Conservation (phyloP, 352 stramenopile species). For the Phytophthora hybrid region DNA sequence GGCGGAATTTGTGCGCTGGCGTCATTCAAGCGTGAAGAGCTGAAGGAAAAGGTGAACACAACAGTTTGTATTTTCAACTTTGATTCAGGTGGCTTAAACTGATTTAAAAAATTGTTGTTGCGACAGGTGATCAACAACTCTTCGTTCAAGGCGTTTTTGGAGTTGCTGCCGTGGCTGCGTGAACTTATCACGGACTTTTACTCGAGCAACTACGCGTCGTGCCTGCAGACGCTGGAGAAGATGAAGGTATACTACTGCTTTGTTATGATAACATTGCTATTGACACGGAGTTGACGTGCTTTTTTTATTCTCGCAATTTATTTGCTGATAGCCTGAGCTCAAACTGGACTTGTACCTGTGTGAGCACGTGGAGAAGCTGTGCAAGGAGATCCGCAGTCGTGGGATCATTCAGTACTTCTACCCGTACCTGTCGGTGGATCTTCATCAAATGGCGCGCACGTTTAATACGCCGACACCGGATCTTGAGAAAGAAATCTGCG, state of each 20-base stretch:
- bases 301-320: neutral
- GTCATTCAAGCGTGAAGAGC: constrained; percentile 83
- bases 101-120: neutral
- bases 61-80: too few species aligned
- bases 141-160: constrained; percentile 90
- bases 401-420: constrained; percentile 92
- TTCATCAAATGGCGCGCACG: constrained; percentile 86
- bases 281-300: neutral
- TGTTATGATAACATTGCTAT: neutral
- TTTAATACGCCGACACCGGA: constrained; percentile 73
- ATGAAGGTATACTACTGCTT: constrained; percentile 57
- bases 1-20: constrained; percentile 88
- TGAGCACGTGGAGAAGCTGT: constrained; percentile 76
- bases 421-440: constrained; percentile 87
- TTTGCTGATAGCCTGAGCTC: constrained; percentile 61
- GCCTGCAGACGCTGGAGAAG: constrained; percentile 77
- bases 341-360: constrained; percentile 83
- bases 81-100: neutral
- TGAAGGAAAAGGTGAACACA: constrained; percentile 70
- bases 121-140: constrained; percentile 86
- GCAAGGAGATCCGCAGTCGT: constrained; percentile 84
- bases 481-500: constrained; percentile 84
- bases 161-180: constrained; percentile 86
- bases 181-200: constrained; percentile 92
- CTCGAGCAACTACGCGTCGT: constrained; percentile 87